Evolutionary conservation across 371 early-diverging fungal species (phyloP).

Genomic region (Circinella minor): DNA sequence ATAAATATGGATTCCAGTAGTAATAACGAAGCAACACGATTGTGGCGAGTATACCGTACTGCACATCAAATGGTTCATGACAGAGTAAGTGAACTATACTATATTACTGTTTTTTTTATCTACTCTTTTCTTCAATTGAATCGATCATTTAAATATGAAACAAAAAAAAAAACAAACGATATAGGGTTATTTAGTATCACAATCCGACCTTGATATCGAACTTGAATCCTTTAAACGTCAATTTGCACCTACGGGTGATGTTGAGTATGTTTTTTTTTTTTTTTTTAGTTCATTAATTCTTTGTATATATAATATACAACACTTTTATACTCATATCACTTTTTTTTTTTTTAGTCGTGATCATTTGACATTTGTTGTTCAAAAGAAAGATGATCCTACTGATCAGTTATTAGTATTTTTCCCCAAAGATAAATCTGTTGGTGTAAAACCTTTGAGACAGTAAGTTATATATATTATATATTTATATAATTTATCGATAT

Average conservation of each 20-base stretch:
- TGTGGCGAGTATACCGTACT: constrained; percentile 89
- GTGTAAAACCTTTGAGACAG: constrained; percentile 91
- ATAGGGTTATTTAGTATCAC: constrained; percentile 86
- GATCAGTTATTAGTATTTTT: constrained; percentile 93
- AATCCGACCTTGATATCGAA: constrained; percentile 82
- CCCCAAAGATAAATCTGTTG: constrained; percentile 88
- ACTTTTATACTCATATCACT: background rate
- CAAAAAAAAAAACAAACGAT: background rate
- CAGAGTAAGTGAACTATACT: constrained; percentile 56
- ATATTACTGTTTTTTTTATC: too few relatives aligned
- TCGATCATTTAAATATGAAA: background rate
- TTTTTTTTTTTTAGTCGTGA: constrained; percentile 62
- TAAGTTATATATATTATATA: constrained; percentile 38
- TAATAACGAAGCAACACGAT: constrained; percentile 67
- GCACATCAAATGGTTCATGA: constrained; percentile 90
- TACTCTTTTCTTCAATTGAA: constrained; percentile 2
- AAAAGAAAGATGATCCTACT: constrained; percentile 79
- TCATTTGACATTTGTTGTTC: constrained; percentile 84
- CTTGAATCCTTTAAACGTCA: constrained; percentile 79
- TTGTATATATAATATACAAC: too few relatives aligned
- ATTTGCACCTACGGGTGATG: constrained; percentile 74
- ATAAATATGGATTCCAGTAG: constrained; percentile 57
- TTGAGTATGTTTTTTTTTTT: constrained; percentile 67
- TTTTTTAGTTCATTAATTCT: background rate
- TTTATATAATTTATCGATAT: too few relatives aligned